Conservation (phyloP, 2,329 filamentous ascomycete genomes). For the Arthrobotrys pseudoclavata region DNA sequence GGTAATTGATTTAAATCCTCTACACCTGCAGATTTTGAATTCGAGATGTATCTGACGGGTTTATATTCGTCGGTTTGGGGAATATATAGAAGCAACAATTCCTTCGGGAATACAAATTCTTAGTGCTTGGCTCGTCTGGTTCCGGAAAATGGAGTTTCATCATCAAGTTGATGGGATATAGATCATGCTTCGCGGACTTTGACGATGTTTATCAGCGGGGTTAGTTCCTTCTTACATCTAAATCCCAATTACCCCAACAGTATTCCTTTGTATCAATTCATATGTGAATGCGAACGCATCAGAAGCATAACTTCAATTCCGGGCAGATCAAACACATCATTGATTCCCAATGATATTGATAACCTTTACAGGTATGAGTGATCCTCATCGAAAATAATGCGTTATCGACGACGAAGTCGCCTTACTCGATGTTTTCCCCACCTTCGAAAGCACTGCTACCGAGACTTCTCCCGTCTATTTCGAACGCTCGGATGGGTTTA, state of each 20-base stretch:
- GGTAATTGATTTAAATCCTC: no score
- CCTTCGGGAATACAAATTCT: not conserved
- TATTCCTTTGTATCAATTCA: no score
- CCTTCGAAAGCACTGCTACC: slow-evolving; percentile 93
- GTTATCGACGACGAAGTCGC: slow-evolving; percentile 98
- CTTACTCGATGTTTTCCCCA: slow-evolving; percentile 83
- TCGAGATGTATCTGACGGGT: no score
- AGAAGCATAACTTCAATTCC: no score
- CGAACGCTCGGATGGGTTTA: slow-evolving; percentile 93
- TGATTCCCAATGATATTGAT: not conserved
- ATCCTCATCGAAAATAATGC: slow-evolving; percentile 93
- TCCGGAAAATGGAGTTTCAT: not conserved
- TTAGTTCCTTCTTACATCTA: not conserved
- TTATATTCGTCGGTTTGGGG: not conserved
- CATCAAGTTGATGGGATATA: not conserved
- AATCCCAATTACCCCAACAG: no score
- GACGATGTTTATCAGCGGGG: not conserved
- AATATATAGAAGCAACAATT: not conserved
- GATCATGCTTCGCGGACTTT: not conserved
- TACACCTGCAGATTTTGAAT: no score
- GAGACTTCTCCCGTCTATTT: slow-evolving; percentile 90
- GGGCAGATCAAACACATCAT: no score
- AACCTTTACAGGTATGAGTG: not conserved
- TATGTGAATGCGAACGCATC: no score
- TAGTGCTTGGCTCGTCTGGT: not conserved